Base-by-base conservation (phyloP, 2,329 filamentous ascomycete species). In the Ophiostoma fasciatum region DNA sequence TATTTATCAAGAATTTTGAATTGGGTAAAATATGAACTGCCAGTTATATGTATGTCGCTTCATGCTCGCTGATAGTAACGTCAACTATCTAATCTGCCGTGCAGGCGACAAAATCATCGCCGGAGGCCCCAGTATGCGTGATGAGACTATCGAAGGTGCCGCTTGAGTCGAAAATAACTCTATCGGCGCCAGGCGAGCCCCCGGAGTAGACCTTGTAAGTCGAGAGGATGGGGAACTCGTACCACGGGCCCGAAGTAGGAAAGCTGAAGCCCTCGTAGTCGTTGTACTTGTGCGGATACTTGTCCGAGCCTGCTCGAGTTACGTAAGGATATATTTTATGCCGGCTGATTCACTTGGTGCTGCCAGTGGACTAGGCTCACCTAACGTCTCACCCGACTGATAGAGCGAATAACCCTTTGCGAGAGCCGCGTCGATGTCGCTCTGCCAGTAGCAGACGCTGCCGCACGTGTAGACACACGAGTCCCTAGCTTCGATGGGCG, bases 61-160 rank as follows among this genome's bases (percentile, higher is more conserved):
- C n/a, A n/a, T n/a, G n/a, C n/a, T n/a, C n/a, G n/a, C n/a, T n/a
- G n/a, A n/a, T n/a, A n/a, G n/a, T n/a, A n/a, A n/a, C n/a, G n/a
- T n/a, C n/a, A n/a, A n/a, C n/a, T n/a, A n/a, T n/a, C 18, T 30
- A 37, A 11, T 25, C 31, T 19, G 31, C 35, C 32, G 22, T 36
- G 48, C 74, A 79, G n/a, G 56, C 62, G 40, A 78, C 70, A 54
- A 80, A 80, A 51, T 66, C 56, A 49, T 78, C 69, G 5, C 68
- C 70, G 42, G 63, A 69, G 12, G 74, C 74, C 10, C 75, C 74
- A 14, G 68, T 75, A 48, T 80, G 75, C 1, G 75, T 81, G 45
- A 80, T 77, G 22, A 70, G 54, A 20, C 66, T 65, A 27, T 74
- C 73, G 33, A 68, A 62, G 25, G 59, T 40, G 28, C 72, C 64